Base-by-base conservation (phyloP, 1,139 yeast genomes). In the Barnettozyma hawaiiensis region DNA sequence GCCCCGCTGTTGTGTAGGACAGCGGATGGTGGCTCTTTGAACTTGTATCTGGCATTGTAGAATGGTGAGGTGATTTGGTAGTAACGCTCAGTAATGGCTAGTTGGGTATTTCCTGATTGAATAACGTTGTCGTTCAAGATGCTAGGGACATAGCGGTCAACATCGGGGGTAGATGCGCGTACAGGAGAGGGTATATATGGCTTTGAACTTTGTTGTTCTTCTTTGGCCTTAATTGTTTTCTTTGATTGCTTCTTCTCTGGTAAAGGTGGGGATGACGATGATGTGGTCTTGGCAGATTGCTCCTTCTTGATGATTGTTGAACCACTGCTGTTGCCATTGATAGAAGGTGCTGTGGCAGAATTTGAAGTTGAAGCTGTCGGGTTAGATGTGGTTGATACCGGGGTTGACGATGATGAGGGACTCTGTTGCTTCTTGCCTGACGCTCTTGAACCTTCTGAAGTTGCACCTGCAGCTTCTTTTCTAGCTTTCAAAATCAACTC, bases 401-500 rank as follows among this genome's bases (percentile, higher is more conserved):
- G 20, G 7, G 32, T 5, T 19, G 21, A 19, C 3, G 33, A 31
- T 21, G 19, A 19, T n/a, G 26, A n/a, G n/a, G n/a, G 35, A 19
- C 32, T 31, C 43, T 37, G 31, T 19, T 29, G 38, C 28, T 9
- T 46, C 59, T 35, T 37, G 23, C 19, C 28, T 19, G 22, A 11
- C 20, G 37, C 24, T 37, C 22, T 24, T 35, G 37, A 22, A 34
- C 11, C 8, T 14, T 41, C 40, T 11, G 40, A 31, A 6, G 37
- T 41, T 5, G 21, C 10, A 8, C 12, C 29, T 12, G 11, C 18
- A 12, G 40, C 35, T 11, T 47, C 55, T 12, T 67, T 67, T 29
- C 76, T 70, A 47, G 82, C 83, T 9, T 69, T 70, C 16, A 76
- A 50, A 33, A 86, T 83, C 19, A 67, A 57, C 35, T 71, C 75